Conservation (phyloP, 208 protist species). For the Leishmania tropica region DNA sequence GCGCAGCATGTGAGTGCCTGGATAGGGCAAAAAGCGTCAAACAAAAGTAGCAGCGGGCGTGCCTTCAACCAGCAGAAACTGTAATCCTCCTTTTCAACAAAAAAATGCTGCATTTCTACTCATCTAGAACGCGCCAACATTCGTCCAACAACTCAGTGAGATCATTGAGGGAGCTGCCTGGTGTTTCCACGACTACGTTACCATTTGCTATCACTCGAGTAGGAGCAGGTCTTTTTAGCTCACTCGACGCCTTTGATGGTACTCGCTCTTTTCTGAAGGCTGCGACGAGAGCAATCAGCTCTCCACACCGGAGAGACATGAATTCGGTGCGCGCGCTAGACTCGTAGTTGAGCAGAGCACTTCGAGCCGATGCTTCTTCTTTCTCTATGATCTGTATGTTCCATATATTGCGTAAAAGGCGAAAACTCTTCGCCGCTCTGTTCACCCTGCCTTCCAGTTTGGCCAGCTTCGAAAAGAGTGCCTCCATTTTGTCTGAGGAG, state of each 20-base stretch:
- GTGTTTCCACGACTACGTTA: neutral
- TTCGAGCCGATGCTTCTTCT: neutral
- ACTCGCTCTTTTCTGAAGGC: neutral
- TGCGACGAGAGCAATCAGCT: neutral
- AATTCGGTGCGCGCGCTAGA: neutral
- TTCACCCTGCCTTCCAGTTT: neutral
- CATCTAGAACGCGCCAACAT: slow-evolving; percentile 24
- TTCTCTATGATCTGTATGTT: neutral
- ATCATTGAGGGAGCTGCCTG: slow-evolving; percentile 15
- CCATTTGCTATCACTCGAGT: neutral
- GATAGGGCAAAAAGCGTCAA: neutral
- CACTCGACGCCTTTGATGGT: neutral
- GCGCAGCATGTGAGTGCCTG: neutral
- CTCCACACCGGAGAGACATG: neutral
- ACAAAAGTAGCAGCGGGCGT: neutral
- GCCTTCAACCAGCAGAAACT: neutral
- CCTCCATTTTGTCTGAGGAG: neutral
- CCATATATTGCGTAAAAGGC: neutral
- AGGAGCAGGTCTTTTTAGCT: neutral
- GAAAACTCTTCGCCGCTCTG: neutral
- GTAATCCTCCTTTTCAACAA: neutral
- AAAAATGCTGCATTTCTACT: slow-evolving; percentile 1
- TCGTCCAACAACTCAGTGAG: slow-evolving; percentile 30
- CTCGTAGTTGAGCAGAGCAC: neutral
- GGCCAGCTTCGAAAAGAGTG: neutral